Conservation (phyloP, 2,329 filamentous ascomycete species). For the Penicillium sp. region DNA sequence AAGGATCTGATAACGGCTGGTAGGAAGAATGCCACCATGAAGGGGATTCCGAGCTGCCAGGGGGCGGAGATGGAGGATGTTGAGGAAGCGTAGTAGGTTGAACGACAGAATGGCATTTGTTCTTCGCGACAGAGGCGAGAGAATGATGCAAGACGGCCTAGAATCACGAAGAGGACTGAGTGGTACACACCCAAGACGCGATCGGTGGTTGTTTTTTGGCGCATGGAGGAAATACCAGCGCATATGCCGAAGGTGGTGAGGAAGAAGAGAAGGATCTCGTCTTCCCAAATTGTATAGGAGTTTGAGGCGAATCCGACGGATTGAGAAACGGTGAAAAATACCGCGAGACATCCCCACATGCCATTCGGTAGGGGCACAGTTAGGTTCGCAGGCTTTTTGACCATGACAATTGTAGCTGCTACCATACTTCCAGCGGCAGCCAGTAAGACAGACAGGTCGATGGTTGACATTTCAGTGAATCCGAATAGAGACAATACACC, state of each 20-base stretch:
- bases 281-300: conserved; percentile 98
- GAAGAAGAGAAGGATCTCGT: conserved; percentile 91
- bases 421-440: conserved; percentile 52
- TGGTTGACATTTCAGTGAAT: conserved; percentile 32
- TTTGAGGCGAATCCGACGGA: conserved; percentile 96
- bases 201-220: conserved; percentile 69
- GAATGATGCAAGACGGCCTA: conserved; percentile 80
- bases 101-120: conserved; percentile 95
- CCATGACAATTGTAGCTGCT: conserved; percentile 46
- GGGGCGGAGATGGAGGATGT: conserved; percentile 89
- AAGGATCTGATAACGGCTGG: conserved; percentile 83
- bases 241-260: conserved; percentile 82
- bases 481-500: conserved; percentile 24
- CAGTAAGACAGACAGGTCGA: conserved; percentile 44
- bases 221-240: conserved; percentile 74
- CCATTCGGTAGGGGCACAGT: conserved; percentile 67
- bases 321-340: conserved; percentile 80
- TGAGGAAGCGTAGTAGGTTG: conserved; percentile 91
- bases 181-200: conserved; percentile 81
- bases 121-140: conserved; percentile 95
- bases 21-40: conserved; percentile 70
- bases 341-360: conserved; percentile 85
- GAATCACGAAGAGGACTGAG: conserved; percentile 77
- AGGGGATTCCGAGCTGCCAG: conserved; percentile 85
- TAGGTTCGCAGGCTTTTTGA: conserved; percentile 45